Conservation (phyloP, 257 asterid genomes). For the Cinchona pubescens region DNA sequence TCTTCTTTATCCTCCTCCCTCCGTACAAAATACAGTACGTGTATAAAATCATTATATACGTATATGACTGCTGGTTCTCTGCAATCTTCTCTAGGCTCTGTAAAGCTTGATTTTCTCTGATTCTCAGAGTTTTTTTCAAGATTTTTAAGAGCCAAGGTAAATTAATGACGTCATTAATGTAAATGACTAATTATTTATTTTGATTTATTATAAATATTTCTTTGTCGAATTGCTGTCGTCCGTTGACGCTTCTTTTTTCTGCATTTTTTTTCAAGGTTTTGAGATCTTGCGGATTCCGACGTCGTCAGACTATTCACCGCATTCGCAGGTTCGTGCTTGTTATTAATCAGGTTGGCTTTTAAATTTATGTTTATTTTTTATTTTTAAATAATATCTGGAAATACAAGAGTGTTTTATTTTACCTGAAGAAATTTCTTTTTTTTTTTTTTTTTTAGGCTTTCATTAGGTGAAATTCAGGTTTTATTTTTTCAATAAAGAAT, state of each 20-base stretch:
- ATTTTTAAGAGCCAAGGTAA: constrained; percentile 19
- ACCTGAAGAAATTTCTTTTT: not conserved
- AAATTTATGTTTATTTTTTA: no score
- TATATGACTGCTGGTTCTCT: constrained; percentile 35
- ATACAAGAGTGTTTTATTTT: not conserved
- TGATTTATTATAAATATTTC: not conserved
- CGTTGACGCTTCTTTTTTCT: not conserved
- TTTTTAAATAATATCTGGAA: not conserved
- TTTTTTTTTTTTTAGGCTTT: not conserved
- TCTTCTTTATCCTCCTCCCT: constrained; percentile 19
- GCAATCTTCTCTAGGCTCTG: constrained; percentile 31
- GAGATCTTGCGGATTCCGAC: constrained; percentile 5
- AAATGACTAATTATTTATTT: no score
- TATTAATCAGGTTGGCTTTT: constrained; percentile 10
- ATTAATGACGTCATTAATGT: constrained; percentile 17
- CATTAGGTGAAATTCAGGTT: not conserved
- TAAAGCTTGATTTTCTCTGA: constrained; percentile 13
- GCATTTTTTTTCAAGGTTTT: constrained; percentile 9
- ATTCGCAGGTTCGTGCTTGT: not conserved
- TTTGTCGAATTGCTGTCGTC: constrained; percentile 6
- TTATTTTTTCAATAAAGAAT: not conserved
- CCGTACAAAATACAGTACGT: not conserved
- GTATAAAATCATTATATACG: not conserved
- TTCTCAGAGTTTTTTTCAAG: not conserved
- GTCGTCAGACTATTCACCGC: not conserved